Conservation (phyloP, 345 rosid genomes). For the Dipteronia dyeriana region DNA sequence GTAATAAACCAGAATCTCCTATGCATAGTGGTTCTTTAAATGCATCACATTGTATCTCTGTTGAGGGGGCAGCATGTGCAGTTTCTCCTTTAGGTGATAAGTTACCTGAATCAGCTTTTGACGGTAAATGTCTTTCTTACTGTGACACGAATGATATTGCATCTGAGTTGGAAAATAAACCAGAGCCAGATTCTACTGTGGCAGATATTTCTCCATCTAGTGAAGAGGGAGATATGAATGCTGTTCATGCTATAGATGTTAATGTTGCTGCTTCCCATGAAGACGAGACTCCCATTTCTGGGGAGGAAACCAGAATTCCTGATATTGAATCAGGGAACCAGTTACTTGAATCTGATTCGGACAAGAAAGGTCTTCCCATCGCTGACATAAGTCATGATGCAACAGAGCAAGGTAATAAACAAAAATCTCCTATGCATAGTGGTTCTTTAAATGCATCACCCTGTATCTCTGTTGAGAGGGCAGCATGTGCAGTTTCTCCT, state of each 20-base stretch:
- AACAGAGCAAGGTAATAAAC: constrained; percentile 8
- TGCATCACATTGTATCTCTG: constrained; percentile 9
- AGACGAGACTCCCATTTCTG: constrained; percentile 5
- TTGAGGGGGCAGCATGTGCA: constrained; percentile 6
- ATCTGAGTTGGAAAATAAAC: constrained; percentile 11
- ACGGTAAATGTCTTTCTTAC: constrained; percentile 14
- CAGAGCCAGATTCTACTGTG: constrained; percentile 17
- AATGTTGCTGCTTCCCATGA: constrained; percentile 22
- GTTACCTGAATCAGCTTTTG: constrained; percentile 20
- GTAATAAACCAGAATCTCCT: too few relatives aligned
- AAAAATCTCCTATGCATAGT: constrained; percentile 18
- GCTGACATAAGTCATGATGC: constrained; percentile 5
- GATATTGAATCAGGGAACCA: constrained; percentile 26
- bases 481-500: constrained; percentile 18
- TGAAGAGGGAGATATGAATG: constrained; percentile 14
- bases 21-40: constrained; percentile 26
- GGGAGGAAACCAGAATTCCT: constrained; percentile 8
- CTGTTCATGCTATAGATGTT: constrained; percentile 4
- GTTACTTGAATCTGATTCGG: constrained; percentile 23
- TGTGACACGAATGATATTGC: constrained; percentile 10
- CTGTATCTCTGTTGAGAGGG: constrained; percentile 13
- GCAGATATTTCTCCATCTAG: constrained; percentile 18
- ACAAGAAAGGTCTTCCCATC: background rate
- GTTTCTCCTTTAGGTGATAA: constrained; percentile 23
- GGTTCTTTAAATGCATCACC: constrained; percentile 22